phyloP scores from a whole-genome alignment of 345 rosid genomes.

The Streptanthus diversifolius region DNA sequence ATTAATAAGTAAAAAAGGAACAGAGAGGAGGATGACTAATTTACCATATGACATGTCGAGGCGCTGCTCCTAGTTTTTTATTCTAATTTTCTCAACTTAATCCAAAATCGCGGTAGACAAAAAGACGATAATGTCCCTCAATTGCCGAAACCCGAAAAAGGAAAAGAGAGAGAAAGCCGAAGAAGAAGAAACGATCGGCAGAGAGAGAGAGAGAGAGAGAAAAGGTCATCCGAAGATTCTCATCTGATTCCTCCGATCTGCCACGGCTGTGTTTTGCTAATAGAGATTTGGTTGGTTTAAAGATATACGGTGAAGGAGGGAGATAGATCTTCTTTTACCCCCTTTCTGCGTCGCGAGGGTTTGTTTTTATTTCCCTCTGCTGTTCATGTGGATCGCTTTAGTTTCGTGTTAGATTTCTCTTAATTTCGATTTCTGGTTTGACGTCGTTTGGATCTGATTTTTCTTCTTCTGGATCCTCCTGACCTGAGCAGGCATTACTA shows the following conservation, averaged over 20 bases:
- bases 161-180: neutral
- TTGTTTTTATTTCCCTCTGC: neutral
- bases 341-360: conserved; percentile 13
- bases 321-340: conserved; percentile 21
- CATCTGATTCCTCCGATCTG: conserved; percentile 28
- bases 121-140: conserved; percentile 15
- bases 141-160: conserved; percentile 10
- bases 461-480: neutral
- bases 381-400: conserved; percentile 6
- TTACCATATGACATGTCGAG: conserved; percentile 28
- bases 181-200: conserved; percentile 14
- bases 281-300: neutral
- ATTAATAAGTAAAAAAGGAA: neutral
- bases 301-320: conserved; percentile 17
- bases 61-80: conserved; percentile 22
- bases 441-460: conserved; percentile 18
- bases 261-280: neutral
- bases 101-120: neutral
- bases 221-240: conserved; percentile 12
- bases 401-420: conserved; percentile 9
- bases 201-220: conserved; percentile 6
- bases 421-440: neutral
- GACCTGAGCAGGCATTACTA: neutral
- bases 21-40: neutral
- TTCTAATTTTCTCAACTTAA: neutral